Percentiles rank a stretch among this genome's conserved stretches.
Conservation (phyloP, 2,329 filamentous ascomycete genomes). For the Aureobasidium sp. region DNA sequence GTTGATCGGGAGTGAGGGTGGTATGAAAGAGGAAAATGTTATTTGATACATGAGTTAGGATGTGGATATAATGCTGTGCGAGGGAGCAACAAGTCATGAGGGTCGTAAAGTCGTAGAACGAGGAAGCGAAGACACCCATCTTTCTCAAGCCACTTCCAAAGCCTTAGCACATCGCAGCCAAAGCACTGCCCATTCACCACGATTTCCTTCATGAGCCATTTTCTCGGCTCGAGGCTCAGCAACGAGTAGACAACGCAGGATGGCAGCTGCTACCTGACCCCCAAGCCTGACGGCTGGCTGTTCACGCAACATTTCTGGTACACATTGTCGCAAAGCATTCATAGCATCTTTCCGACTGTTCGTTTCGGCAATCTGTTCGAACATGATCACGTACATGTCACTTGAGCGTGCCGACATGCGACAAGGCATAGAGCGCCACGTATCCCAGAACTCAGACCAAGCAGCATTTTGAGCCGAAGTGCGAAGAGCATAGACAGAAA, state of each 20-base stretch:
- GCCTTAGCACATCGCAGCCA: constrained; percentile 1
- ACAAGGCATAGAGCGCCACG: constrained; percentile 49
- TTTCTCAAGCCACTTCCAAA: neutral
- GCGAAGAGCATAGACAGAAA: constrained; percentile 5
- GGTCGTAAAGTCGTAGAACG: neutral
- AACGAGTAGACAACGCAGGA: constrained; percentile 48
- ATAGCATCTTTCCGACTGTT: constrained; percentile 32
- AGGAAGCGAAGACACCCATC: neutral
- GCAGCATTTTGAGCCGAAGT: neutral
- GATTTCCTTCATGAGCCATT: neutral
- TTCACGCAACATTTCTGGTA: constrained; percentile 54
- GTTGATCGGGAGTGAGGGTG: neutral
- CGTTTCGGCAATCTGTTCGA: constrained; percentile 39
- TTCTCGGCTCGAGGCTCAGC: constrained; percentile 45
- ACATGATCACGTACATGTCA: constrained; percentile 49
- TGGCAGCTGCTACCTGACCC: constrained; percentile 36
- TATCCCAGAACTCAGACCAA: constrained; percentile 52
- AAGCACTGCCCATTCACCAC: constrained; percentile 10
- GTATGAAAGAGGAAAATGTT: neutral
- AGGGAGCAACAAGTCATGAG: neutral
- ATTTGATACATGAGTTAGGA: neutral
- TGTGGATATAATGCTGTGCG: neutral
- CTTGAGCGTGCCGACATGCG: constrained; percentile 41
- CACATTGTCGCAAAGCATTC: constrained; percentile 43
- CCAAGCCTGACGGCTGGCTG: constrained; percentile 39